A percentile compares a stretch with the other conserved stretches of the same genome.
phyloP scores from a whole-genome alignment of 1,284 basidiomycete genomes.

The Malassezia cuniculi region DNA sequence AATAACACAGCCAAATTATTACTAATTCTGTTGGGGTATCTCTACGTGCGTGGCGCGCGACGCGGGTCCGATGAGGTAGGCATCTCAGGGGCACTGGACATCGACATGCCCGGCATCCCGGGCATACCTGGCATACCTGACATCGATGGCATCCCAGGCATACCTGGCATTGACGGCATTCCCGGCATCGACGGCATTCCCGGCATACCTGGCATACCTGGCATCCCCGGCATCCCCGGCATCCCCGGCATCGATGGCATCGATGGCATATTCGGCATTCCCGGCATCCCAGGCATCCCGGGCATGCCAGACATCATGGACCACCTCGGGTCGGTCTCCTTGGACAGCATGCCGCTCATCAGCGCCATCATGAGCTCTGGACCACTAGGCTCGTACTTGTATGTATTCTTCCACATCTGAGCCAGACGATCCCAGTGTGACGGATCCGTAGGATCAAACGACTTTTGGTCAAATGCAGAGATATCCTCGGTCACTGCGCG shows the following conservation, averaged over 20 bases:
- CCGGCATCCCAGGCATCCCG: constrained; percentile 2
- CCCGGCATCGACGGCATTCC: constrained; percentile 10
- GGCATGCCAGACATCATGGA: constrained; percentile 2
- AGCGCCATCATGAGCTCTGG: constrained; percentile 15
- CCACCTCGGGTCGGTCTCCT: constrained; percentile 11
- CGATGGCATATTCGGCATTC: neutral
- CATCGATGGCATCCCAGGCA: constrained; percentile 9
- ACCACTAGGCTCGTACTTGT: constrained; percentile 11
- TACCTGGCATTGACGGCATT: constrained; percentile 2
- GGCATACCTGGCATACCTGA: constrained; percentile 4
- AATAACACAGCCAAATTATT: too few species aligned
- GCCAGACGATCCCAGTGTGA: constrained; percentile 12
- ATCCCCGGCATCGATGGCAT: constrained; percentile 10
- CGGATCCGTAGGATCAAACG: constrained; percentile 17
- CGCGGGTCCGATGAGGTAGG: neutral
- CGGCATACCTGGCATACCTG: constrained; percentile 4
- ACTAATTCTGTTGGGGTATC: too few species aligned
- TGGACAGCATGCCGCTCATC: constrained; percentile 13
- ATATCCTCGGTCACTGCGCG: constrained; percentile 4
- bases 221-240: constrained; percentile 11
- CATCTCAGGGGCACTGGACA: neutral
- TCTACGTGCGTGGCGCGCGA: constrained; percentile 2
- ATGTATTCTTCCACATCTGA: constrained; percentile 15
- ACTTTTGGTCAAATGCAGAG: constrained; percentile 12
- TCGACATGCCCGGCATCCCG: neutral